phyloP scores from a whole-genome alignment of 1,139 yeast species.

The Pichia cactophila region DNA sequence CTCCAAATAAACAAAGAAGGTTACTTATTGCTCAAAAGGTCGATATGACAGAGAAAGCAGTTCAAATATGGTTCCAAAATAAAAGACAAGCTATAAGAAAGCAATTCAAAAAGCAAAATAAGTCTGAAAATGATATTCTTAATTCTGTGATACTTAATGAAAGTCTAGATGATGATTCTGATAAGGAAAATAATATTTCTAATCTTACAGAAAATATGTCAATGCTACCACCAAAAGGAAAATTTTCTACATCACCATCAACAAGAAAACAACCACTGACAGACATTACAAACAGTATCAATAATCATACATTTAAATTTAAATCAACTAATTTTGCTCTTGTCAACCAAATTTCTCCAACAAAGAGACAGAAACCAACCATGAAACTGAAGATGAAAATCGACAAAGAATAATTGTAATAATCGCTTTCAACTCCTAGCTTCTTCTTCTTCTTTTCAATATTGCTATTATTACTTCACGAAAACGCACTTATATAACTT shows the following conservation, averaged over 20 bases:
- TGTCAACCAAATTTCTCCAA: slow-evolving; percentile 17
- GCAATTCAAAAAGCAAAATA: not conserved
- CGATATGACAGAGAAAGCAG: slow-evolving; percentile 93
- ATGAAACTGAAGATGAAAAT: slow-evolving; percentile 18
- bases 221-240: slow-evolving; percentile 23
- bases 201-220: not conserved
- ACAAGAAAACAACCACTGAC: slow-evolving; percentile 3
- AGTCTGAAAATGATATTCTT: not conserved
- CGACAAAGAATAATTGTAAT: not conserved
- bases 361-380: slow-evolving; percentile 24
- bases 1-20: slow-evolving; percentile 75
- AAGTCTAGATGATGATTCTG: not conserved
- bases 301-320: slow-evolving; percentile 24
- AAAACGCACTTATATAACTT: not conserved
- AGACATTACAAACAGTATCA: slow-evolving; percentile 9
- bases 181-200: slow-evolving; percentile 9
- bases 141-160: not conserved
- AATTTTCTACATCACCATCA: slow-evolving; percentile 13
- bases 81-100: slow-evolving; percentile 78
- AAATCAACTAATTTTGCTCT: slow-evolving; percentile 24
- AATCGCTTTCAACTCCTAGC: not conserved
- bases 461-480: not conserved
- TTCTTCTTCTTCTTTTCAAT: not conserved
- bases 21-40: slow-evolving; percentile 70
- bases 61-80: slow-evolving; percentile 97